Percentiles rank a stretch among this genome's conserved stretches.
Evolutionary conservation across 148 eudicot species (phyloP).

Genomic region (Chenopodium berlandieri): DNA sequence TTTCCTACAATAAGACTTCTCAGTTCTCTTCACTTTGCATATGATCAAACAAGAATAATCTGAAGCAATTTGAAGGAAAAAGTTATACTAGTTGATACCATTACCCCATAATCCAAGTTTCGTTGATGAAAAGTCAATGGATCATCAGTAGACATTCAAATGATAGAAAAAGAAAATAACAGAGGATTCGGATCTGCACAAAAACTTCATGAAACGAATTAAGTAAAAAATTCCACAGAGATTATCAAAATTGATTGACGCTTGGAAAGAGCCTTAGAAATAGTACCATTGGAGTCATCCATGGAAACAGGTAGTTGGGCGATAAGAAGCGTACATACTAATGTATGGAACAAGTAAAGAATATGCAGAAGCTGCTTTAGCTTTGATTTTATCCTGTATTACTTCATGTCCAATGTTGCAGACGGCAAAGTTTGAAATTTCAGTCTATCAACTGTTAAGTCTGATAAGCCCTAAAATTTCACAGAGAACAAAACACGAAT

Average conservation of each 20-base stretch:
- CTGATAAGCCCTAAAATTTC: not conserved
- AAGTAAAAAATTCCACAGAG: not conserved
- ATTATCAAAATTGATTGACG: slow-evolving; percentile 23
- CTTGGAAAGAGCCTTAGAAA: not conserved
- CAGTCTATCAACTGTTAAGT: not conserved
- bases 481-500: not conserved
- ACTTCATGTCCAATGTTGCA: slow-evolving; percentile 37
- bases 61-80: not conserved
- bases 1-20: not conserved
- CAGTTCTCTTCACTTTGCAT: not conserved
- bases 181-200: too few relatives aligned
- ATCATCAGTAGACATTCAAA: not conserved
- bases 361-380: slow-evolving; percentile 58
- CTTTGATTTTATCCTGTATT: slow-evolving; percentile 66
- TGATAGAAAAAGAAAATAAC: not conserved
- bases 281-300: slow-evolving; percentile 93
- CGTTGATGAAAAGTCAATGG: not conserved
- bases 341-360: slow-evolving; percentile 40
- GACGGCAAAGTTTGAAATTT: not conserved
- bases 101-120: not conserved
- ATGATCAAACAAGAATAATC: not conserved
- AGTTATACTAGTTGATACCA: not conserved
- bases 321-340: slow-evolving; percentile 35
- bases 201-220: too few relatives aligned
- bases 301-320: slow-evolving; percentile 54